Evolutionary conservation across 306 rosid genomes (phyloP), one percentile per base, ranked within the genome.

Genomic region (Prunus dulcis): DNA sequence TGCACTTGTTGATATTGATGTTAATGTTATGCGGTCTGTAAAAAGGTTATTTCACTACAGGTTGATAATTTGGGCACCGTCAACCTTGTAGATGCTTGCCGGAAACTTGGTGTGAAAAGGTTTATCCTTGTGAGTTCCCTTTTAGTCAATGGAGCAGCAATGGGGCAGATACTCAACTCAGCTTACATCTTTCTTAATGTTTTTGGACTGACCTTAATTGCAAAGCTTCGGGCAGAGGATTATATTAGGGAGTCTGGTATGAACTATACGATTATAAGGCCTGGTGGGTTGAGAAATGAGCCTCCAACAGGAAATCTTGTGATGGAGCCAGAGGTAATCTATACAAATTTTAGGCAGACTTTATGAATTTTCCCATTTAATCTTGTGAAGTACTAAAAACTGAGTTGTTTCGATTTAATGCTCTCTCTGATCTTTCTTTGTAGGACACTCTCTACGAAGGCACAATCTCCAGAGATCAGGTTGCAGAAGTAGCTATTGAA

Each of bases 91-190:
- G 93, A 94, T 71, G 98, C 97, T n/a, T 94, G 98, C 79, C 86
- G 96, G 72, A 88, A 84, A 81, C 78, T 78, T 60, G 90, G 91
- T 34, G 88, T 91, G 43, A 91, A 87, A 50, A 86, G 93, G 77
- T 94, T 91, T 84, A 83, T 94, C 71, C 98, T 94, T 75, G 28
- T 94, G 71, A 94, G 98, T 80, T 94, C 98, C 70, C 92, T 94
- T 78, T 88, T 94, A 82, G 98, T 90, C 23, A 94, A 94, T 87
- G 97, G 97, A 77, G 98, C 98, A 60, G 88, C 98, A 12, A 91
- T 91, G 98, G 96, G 98, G 64, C 97, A 91, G 85, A 76, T 94
- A 78, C 82, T 94, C 28, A 94, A 94, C 77, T 96, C 96, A 10
- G 96, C 93, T 78, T 94, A 94, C 84, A 89, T 94, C 71, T 86